Evolutionary conservation across 1,139 yeast genomes (phyloP).

Genomic region (Candida buenavistaensis): DNA sequence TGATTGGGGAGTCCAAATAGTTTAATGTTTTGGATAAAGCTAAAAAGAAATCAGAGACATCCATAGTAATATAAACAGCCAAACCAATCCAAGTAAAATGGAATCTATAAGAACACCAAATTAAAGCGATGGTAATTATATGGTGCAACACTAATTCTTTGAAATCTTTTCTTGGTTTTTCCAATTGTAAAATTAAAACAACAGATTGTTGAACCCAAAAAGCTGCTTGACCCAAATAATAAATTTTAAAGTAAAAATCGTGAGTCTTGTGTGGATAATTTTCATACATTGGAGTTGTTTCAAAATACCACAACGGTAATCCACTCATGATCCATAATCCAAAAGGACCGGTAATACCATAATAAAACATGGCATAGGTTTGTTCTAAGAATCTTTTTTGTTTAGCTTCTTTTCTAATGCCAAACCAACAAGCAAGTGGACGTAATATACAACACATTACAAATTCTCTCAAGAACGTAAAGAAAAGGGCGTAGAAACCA

Average conservation of each 20-base stretch:
- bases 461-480: slow-evolving; percentile 90
- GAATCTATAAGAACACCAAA: slow-evolving; percentile 88
- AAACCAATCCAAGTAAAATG: slow-evolving; percentile 97
- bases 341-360: slow-evolving; percentile 77
- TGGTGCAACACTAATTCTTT: slow-evolving; percentile 91
- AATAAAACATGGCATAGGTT: slow-evolving; percentile 79
- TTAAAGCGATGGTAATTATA: slow-evolving; percentile 83
- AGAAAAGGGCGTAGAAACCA: slow-evolving; percentile 75
- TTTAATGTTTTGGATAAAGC: slow-evolving; percentile 82
- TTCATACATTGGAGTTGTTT: slow-evolving; percentile 77
- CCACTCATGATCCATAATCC: slow-evolving; percentile 88
- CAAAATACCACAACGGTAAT: slow-evolving; percentile 85
- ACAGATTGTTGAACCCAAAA: slow-evolving; percentile 97
- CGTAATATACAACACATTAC: slow-evolving; percentile 77
- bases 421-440: slow-evolving; percentile 63
- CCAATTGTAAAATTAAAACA: slow-evolving; percentile 78
- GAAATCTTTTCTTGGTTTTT: slow-evolving; percentile 93
- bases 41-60: slow-evolving; percentile 85
- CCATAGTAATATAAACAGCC: slow-evolving; percentile 92
- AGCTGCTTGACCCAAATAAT: slow-evolving; percentile 90
- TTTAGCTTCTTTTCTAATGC: slow-evolving; percentile 59
- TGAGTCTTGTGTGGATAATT: slow-evolving; percentile 83
- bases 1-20: slow-evolving; percentile 68
- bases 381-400: slow-evolving; percentile 89
- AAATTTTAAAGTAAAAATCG: slow-evolving; percentile 68